These are phyloP conservation scores for Paraphoma sp. DNA, from an alignment of 2,329 filamentous ascomycete species.

Conservation along the genomic window DNA sequence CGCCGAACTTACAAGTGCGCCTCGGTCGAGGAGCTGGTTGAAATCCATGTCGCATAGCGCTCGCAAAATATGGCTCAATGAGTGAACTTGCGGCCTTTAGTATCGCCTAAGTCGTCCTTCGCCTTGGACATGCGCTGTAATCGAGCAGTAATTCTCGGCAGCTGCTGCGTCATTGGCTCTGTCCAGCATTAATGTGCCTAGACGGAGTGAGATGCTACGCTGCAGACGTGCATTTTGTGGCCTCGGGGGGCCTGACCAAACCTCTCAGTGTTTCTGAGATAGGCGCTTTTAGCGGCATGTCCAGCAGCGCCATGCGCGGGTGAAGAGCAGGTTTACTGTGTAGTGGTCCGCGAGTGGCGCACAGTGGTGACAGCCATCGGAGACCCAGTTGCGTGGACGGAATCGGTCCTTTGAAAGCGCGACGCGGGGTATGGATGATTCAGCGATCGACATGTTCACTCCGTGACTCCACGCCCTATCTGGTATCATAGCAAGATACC, in stretches of 20 bases:
- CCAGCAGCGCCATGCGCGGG: constrained; percentile 4
- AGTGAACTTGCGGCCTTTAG: background rate
- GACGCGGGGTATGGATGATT: constrained; percentile 27
- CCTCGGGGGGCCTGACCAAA: constrained; percentile 7
- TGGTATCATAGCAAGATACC: background rate
- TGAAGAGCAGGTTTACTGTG: constrained; percentile 1
- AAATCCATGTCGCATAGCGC: background rate
- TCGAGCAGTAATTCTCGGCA: background rate
- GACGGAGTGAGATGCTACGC: constrained; percentile 2
- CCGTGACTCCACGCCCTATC: background rate
- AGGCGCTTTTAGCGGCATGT: constrained; percentile 12
- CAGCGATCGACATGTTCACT: constrained; percentile 17
- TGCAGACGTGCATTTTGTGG: constrained; percentile 10
- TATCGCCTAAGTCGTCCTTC: background rate
- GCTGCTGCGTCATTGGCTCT: background rate
- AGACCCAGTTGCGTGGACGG: constrained; percentile 15
- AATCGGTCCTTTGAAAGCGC: constrained; percentile 17
- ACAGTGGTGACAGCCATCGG: constrained; percentile 4
- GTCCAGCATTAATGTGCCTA: background rate
- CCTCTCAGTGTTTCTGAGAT: constrained; percentile 6
- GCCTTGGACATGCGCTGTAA: background rate
- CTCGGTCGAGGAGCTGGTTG: background rate
- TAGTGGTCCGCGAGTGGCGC: constrained; percentile 4
- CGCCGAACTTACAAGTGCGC: background rate
- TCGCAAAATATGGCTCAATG: background rate